phyloP scores from a whole-genome alignment of 2,329 filamentous ascomycete genomes.

The Aspergillus persii region DNA sequence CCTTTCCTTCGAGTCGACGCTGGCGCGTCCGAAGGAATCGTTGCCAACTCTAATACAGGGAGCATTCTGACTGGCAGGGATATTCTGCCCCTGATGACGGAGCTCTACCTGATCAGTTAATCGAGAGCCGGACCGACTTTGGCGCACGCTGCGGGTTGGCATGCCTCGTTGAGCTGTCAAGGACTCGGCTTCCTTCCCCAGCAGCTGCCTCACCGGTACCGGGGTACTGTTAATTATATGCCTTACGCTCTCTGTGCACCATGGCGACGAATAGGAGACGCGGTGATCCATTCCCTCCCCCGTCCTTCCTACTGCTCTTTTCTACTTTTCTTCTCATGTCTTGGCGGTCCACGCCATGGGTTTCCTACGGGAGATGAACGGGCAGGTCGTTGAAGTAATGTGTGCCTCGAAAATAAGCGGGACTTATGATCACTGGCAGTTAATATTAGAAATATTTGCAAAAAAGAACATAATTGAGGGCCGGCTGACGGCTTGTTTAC shows the following conservation, averaged over 20 bases:
- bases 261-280: conserved; percentile 12
- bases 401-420: conserved; percentile 18
- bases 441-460: conserved; percentile 16
- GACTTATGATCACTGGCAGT: conserved; percentile 19
- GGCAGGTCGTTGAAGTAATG: conserved; percentile 11
- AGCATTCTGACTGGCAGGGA: not conserved
- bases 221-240: not conserved
- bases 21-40: not conserved
- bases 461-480: conserved; percentile 18
- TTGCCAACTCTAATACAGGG: not conserved
- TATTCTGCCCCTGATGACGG: not conserved
- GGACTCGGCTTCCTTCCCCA: not conserved
- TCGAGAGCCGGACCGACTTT: not conserved
- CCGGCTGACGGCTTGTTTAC: conserved; percentile 4
- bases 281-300: conserved; percentile 5
- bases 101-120: not conserved
- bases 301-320: conserved; percentile 1
- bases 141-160: not conserved
- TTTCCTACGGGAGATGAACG: conserved; percentile 4
- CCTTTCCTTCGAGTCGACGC: not conserved
- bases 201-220: not conserved
- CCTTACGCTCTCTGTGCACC: not conserved
- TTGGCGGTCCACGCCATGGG: not conserved
- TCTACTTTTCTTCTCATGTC: not conserved
- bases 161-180: not conserved